A percentile compares a stretch with the other conserved stretches of the same genome.
These are phyloP conservation scores for Diplodia sapinea DNA, from an alignment of 2,329 filamentous ascomycete genomes.

Conservation along the genomic window DNA sequence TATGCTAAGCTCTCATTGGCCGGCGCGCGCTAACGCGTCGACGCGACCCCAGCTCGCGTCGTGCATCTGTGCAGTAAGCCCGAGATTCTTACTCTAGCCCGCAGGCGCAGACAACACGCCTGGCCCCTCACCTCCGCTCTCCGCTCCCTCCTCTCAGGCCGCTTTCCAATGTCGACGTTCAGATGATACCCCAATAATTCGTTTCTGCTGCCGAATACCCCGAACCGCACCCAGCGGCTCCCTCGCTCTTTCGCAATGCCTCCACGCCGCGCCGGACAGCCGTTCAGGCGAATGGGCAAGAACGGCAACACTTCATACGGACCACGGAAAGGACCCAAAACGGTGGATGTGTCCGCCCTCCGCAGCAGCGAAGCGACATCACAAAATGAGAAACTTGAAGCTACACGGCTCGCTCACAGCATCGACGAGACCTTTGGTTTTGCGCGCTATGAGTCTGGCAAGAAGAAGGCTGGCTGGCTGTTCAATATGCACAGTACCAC, in stretches of 20 bases:
- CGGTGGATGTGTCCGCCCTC: constrained; percentile 76
- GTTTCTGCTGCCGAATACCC: not conserved
- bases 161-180: constrained; percentile 4
- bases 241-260: constrained; percentile 46
- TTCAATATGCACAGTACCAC: constrained; percentile 92
- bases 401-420: constrained; percentile 77
- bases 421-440: constrained; percentile 98
- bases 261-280: constrained; percentile 50
- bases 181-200: constrained; percentile 42
- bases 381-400: constrained; percentile 90
- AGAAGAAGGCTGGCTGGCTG: constrained; percentile 87
- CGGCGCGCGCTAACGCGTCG: constrained; percentile 27
- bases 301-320: constrained; percentile 53
- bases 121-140: not conserved
- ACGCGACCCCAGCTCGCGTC: constrained; percentile 26
- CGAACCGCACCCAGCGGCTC: constrained; percentile 16
- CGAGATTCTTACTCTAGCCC: constrained; percentile 19
- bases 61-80: constrained; percentile 10
- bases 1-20: constrained; percentile 26
- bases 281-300: constrained; percentile 52
- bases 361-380: constrained; percentile 84
- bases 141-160: not conserved
- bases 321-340: constrained; percentile 66
- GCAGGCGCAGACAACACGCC: constrained; percentile 7
- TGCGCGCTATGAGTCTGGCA: constrained; percentile 84